Evolutionary conservation across 441 rosid genomes (phyloP).

Genomic region (Croton setiger): DNA sequence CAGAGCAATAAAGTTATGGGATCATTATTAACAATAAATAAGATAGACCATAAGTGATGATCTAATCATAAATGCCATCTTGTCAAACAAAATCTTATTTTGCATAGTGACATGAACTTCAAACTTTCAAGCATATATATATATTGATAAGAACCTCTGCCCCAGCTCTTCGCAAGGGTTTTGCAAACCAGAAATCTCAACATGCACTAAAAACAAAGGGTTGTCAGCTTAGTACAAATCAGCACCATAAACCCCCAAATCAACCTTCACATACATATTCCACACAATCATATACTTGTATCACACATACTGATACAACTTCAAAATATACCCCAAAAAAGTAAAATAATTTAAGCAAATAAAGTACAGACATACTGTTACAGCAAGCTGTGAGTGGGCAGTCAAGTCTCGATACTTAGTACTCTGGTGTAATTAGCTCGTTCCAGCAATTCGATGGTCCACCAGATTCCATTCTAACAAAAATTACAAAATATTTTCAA

Average conservation of each 20-base stretch:
- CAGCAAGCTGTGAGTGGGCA: slow-evolving; percentile 76
- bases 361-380: slow-evolving; percentile 52
- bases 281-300: background rate
- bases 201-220: background rate
- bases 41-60: background rate
- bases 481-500: too few species aligned
- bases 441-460: slow-evolving; percentile 87
- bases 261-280: background rate
- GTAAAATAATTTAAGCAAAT: background rate
- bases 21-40: background rate
- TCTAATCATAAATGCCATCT: background rate
- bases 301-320: background rate
- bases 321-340: background rate
- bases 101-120: background rate
- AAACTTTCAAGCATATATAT: background rate
- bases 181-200: background rate
- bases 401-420: slow-evolving; percentile 92
- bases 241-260: background rate
- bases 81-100: background rate
- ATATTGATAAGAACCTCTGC: background rate
- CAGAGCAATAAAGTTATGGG: slow-evolving; percentile 4
- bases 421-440: slow-evolving; percentile 74
- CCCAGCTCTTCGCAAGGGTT: background rate
- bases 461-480: slow-evolving; percentile 61
- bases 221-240: background rate